A percentile compares a stretch with the other conserved stretches of the same genome.
Conservation (phyloP, 352 stramenopile genomes). For the Globisporangium mamillatum region DNA sequence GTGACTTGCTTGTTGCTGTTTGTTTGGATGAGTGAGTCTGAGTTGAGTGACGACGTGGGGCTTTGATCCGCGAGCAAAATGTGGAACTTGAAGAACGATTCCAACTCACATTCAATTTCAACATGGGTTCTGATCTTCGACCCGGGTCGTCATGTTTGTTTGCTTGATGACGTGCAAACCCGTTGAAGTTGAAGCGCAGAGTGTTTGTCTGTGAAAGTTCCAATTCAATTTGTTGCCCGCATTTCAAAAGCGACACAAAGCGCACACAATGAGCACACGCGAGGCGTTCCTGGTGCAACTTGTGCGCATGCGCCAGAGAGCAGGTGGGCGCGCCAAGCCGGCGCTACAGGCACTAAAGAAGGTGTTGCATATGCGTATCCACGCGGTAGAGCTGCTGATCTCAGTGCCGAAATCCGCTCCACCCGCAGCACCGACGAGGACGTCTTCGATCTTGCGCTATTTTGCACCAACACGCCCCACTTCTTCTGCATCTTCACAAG, state of each 20-base stretch:
- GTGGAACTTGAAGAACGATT: not conserved
- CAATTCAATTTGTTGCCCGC: not conserved
- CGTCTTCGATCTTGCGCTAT: conserved; percentile 9
- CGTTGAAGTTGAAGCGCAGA: conserved; percentile 23
- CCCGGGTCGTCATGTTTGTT: not conserved
- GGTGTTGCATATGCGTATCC: conserved; percentile 26
- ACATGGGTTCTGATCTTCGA: not conserved
- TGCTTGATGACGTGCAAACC: not conserved
- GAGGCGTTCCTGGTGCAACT: conserved; percentile 36
- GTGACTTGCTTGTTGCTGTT: conserved; percentile 10
- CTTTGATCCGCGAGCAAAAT: not conserved
- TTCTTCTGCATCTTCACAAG: no score
- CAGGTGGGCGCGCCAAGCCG: not conserved
- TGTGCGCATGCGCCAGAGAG: conserved; percentile 20
- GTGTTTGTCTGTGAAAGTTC: conserved; percentile 6
- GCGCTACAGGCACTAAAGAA: conserved; percentile 34
- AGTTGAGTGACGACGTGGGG: not conserved
- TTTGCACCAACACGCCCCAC: not conserved
- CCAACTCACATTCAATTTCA: not conserved
- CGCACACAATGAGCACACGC: not conserved
- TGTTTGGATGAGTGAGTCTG: not conserved
- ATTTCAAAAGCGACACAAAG: not conserved
- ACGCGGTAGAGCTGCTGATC: conserved; percentile 22
- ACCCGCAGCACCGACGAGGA: not conserved
- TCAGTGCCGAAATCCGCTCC: not conserved